A percentile compares a stretch with the other conserved stretches of the same genome.
Conservation (phyloP, 345 rosid species). For the Clarkia xantiana region DNA sequence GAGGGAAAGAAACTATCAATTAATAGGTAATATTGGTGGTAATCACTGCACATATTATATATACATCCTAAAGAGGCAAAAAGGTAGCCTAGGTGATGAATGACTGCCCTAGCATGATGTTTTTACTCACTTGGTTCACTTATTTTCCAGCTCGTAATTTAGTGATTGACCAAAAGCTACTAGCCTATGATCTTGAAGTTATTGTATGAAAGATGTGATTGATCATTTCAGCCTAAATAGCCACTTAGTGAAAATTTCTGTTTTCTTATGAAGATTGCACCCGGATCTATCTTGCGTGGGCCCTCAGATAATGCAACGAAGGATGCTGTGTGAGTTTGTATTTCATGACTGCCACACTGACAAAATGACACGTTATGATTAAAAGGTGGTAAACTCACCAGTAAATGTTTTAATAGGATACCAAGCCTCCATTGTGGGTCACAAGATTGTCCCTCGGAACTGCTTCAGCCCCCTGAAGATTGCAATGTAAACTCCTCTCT, state of each 20-base stretch:
- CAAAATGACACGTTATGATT: slow-evolving; percentile 3
- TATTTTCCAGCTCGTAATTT: too few relatives aligned
- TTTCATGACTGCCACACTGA: slow-evolving; percentile 4
- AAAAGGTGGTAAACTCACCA: slow-evolving; percentile 9
- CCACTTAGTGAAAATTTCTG: slow-evolving; percentile 4
- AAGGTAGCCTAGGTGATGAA: too few relatives aligned
- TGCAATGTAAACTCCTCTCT: slow-evolving; percentile 93
- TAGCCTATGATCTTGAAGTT: too few relatives aligned
- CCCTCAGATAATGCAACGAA: slow-evolving; percentile 68
- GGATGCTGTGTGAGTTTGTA: slow-evolving; percentile 67
- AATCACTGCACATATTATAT: too few relatives aligned
- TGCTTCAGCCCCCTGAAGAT: slow-evolving; percentile 93
- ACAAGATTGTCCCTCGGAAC: slow-evolving; percentile 72
- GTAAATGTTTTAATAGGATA: slow-evolving; percentile 33
- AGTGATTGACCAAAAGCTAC: too few relatives aligned
- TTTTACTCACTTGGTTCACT: too few relatives aligned
- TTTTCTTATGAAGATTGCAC: slow-evolving; percentile 58
- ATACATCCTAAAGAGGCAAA: too few relatives aligned
- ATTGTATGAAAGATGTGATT: too few relatives aligned
- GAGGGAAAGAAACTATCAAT: too few relatives aligned
- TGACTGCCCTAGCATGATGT: too few relatives aligned
- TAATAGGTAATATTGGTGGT: too few relatives aligned
- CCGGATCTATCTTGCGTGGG: slow-evolving; percentile 83
- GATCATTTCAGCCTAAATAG: neutral
- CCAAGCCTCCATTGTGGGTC: slow-evolving; percentile 63